These are phyloP conservation scores for Myriosclerotinia duriaeana DNA, from an alignment of 2,329 filamentous ascomycete genomes.

Conservation along the genomic window DNA sequence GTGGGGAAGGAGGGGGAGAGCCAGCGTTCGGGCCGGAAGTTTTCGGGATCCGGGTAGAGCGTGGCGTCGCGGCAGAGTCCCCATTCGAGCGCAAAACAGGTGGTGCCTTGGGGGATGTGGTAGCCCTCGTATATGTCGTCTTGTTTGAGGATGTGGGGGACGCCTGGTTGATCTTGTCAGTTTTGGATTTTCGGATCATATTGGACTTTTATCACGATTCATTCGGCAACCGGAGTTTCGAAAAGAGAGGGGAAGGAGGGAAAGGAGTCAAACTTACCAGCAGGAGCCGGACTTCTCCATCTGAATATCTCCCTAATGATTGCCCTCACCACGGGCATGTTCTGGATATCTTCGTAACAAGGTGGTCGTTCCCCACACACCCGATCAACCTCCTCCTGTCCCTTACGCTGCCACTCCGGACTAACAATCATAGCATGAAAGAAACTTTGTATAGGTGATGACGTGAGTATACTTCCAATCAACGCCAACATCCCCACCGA, in stretches of 20 bases:
- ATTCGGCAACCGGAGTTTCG: conserved; percentile 35
- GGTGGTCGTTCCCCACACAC: conserved; percentile 52
- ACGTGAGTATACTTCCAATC: conserved; percentile 32
- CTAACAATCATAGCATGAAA: conserved; percentile 33
- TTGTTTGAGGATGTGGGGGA: conserved; percentile 53
- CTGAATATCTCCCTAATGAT: conserved; percentile 47
- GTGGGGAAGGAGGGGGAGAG: conserved; percentile 29
- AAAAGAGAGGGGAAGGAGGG: no score
- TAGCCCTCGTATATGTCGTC: conserved; percentile 54
- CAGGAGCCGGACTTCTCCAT: conserved; percentile 23
- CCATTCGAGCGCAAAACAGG: conserved; percentile 41
- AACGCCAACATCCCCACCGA: conserved; percentile 19
- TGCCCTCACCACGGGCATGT: conserved; percentile 47
- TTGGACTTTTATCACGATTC: conserved; percentile 30
- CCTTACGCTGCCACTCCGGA: conserved; percentile 30
- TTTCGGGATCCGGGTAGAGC: conserved; percentile 45
- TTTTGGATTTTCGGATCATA: not conserved
- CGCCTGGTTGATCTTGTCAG: conserved; percentile 45
- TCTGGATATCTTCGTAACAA: conserved; percentile 46
- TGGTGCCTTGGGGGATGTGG: conserved; percentile 34
- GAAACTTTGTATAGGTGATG: conserved; percentile 38
- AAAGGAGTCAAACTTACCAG: conserved; percentile 41
- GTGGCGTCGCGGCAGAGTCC: conserved; percentile 38
- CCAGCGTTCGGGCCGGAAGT: conserved; percentile 45
- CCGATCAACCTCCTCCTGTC: conserved; percentile 48